Evolutionary conservation across 2,329 filamentous ascomycete genomes (phyloP).

Genomic region (Fusarium verrucosum): DNA sequence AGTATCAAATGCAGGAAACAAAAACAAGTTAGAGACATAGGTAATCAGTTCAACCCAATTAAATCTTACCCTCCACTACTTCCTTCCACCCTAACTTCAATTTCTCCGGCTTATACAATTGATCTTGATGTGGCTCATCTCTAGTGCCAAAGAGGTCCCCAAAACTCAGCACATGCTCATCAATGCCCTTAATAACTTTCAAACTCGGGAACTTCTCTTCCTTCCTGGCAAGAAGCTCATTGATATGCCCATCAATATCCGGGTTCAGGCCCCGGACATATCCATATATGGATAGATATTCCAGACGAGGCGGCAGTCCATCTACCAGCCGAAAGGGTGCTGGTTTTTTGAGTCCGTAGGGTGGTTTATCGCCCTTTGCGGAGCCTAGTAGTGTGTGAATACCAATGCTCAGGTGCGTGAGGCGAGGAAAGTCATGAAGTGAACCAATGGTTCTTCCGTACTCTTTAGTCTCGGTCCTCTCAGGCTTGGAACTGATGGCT

Average conservation of each 20-base stretch:
- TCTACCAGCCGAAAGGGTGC: neutral
- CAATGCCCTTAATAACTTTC: neutral
- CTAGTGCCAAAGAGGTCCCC: neutral
- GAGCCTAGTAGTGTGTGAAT: neutral
- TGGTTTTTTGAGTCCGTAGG: neutral
- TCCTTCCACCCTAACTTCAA: too few relatives aligned
- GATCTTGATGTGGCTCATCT: too few relatives aligned
- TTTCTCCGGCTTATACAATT: too few relatives aligned
- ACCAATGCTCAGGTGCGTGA: neutral
- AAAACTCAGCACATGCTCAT: neutral
- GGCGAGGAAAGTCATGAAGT: neutral
- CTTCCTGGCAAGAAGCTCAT: neutral
- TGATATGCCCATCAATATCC: neutral
- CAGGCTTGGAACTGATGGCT: neutral
- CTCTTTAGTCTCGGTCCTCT: neutral
- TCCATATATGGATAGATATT: neutral
- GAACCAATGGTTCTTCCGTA: neutral
- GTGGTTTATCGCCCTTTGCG: accelerated
- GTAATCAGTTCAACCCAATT: too few relatives aligned
- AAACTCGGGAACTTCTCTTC: neutral
- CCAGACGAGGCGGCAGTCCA: neutral
- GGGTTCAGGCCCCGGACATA: neutral
- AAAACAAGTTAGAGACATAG: too few relatives aligned
- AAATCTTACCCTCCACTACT: too few relatives aligned
- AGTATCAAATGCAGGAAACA: too few relatives aligned